These are phyloP conservation scores for Crithidia bombi DNA, from an alignment of 208 protist genomes.

Conservation along the genomic window DNA sequence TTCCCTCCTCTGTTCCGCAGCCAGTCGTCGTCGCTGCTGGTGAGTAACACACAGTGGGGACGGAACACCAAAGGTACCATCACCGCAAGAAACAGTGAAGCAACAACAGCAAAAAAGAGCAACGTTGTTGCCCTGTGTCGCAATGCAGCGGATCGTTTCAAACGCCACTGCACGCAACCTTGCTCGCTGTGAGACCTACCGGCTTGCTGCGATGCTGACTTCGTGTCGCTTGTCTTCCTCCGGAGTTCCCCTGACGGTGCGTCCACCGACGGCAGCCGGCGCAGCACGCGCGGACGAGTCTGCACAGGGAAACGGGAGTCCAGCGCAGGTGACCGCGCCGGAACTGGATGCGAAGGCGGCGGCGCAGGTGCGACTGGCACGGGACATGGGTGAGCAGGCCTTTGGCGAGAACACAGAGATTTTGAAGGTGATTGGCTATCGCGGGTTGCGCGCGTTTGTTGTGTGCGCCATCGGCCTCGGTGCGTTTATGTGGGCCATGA, in stretches of 20 bases:
- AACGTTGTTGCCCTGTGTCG: not conserved
- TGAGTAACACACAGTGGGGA: too few species aligned
- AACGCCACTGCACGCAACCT: not conserved
- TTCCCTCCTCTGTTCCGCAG: too few species aligned
- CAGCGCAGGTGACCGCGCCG: constrained; percentile 2
- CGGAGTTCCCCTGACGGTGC: constrained; percentile 1
- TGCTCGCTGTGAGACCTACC: too few species aligned
- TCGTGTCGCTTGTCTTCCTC: not conserved
- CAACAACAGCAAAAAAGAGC: not conserved
- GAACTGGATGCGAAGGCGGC: constrained; percentile 51
- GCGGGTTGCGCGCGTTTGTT: constrained; percentile 70
- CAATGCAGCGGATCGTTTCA: constrained; percentile 6
- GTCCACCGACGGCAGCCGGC: constrained; percentile 1
- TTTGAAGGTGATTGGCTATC: constrained; percentile 62
- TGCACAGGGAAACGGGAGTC: not conserved
- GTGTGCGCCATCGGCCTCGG: constrained; percentile 60
- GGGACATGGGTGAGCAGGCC: constrained; percentile 58
- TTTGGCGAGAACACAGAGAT: constrained; percentile 86
- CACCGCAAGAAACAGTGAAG: too few species aligned
- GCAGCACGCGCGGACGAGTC: not conserved
- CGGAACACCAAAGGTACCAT: too few species aligned
- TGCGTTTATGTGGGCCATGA: constrained; percentile 61
- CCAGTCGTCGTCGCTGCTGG: too few species aligned
- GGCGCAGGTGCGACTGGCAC: constrained; percentile 59
- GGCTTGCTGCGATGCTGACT: not conserved